phyloP scores from a whole-genome alignment of 2,329 filamentous ascomycete genomes.

The Sporothrix luriei region DNA sequence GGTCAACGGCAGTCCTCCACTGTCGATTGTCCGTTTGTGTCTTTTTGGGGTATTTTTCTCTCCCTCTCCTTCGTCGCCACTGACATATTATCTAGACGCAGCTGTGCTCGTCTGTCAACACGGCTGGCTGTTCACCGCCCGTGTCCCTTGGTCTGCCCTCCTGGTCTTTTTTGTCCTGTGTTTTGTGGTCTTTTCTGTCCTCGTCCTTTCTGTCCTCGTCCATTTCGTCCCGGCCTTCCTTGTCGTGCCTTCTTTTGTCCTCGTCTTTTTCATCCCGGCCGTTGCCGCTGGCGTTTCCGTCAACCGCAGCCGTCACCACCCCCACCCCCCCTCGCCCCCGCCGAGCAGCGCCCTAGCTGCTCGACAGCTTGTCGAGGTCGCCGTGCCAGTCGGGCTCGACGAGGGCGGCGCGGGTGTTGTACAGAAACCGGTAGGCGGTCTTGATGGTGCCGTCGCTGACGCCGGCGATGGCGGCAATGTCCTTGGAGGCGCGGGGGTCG shows the following conservation, averaged over 20 bases:
- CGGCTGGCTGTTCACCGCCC: background rate
- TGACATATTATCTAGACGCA: background rate
- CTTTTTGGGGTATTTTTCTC: background rate
- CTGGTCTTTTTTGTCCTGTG: background rate
- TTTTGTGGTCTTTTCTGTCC: background rate
- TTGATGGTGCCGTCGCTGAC: conserved; percentile 98
- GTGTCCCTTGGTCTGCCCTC: background rate
- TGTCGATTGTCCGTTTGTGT: no score
- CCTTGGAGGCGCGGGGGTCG: conserved; percentile 75
- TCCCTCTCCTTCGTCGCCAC: background rate
- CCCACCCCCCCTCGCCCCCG: no score
- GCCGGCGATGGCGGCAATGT: conserved; percentile 80
- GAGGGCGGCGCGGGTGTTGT: conserved; percentile 70
- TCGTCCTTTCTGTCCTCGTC: background rate
- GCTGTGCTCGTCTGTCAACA: background rate
- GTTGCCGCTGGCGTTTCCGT: no score
- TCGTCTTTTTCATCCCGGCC: no score
- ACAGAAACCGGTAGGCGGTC: conserved; percentile 89
- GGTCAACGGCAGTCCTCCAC: background rate
- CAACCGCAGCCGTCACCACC: no score
- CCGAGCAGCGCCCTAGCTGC: conserved; percentile 49
- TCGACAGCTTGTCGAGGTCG: conserved; percentile 70
- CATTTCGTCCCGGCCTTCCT: no score
- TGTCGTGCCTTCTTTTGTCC: no score
- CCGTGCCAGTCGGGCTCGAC: conserved; percentile 49